A percentile compares a stretch with the other conserved stretches of the same genome.
These are phyloP conservation scores for Leishmania amazonensis DNA, from an alignment of 208 protist species.

Conservation along the genomic window DNA sequence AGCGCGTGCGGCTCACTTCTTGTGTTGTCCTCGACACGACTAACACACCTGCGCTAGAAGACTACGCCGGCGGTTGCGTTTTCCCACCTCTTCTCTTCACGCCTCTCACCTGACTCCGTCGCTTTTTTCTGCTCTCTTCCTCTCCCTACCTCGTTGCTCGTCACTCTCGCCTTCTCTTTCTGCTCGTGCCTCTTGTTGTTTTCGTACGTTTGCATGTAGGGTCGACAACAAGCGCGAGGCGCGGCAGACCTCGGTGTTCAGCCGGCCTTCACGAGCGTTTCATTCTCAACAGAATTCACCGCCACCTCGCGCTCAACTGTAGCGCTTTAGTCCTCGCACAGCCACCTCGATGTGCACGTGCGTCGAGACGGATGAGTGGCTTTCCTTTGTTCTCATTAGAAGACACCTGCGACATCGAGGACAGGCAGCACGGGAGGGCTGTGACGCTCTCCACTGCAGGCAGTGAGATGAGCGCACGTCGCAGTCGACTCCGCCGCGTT, in stretches of 20 bases:
- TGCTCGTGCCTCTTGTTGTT: background rate
- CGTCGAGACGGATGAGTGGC: constrained; percentile 11
- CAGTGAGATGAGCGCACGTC: background rate
- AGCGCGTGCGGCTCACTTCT: background rate
- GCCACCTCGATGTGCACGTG: background rate
- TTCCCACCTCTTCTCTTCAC: background rate
- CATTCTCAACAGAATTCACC: background rate
- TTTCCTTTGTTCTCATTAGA: constrained; percentile 25
- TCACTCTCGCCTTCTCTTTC: background rate
- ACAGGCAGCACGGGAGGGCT: background rate
- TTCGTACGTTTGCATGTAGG: background rate
- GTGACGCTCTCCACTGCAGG: background rate
- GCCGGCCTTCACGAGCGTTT: background rate
- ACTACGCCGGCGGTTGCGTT: background rate
- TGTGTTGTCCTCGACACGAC: background rate
- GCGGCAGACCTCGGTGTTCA: background rate
- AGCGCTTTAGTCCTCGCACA: background rate
- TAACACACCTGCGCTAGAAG: background rate
- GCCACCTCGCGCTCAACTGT: background rate
- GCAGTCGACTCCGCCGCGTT: constrained; percentile 44
- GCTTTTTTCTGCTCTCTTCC: background rate
- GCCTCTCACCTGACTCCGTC: background rate
- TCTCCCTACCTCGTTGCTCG: background rate
- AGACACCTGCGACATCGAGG: constrained; percentile 26
- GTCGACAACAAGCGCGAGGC: background rate